Evolutionary conservation across 2,329 filamentous ascomycete species (phyloP).

Genomic region (Pezicula carpinea): DNA sequence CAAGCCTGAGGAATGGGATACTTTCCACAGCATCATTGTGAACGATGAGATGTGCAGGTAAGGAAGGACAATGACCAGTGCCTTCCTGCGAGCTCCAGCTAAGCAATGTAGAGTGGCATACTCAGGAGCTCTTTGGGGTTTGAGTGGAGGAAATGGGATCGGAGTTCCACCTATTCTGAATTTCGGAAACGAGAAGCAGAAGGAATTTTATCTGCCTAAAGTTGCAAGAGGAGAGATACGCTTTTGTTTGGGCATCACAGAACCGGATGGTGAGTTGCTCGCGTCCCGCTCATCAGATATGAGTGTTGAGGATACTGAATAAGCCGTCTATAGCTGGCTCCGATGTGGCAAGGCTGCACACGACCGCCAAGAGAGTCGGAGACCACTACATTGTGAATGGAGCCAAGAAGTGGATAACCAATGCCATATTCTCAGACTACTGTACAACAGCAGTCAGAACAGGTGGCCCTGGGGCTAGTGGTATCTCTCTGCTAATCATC

Average conservation of each 20-base stretch:
- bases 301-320: slow-evolving; percentile 28
- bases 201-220: slow-evolving; percentile 52
- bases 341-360: slow-evolving; percentile 59
- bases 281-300: slow-evolving; percentile 36
- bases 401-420: slow-evolving; percentile 66
- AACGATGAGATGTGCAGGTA: slow-evolving; percentile 44
- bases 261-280: slow-evolving; percentile 43
- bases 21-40: slow-evolving; percentile 50
- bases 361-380: slow-evolving; percentile 49
- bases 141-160: slow-evolving; percentile 57
- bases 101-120: slow-evolving; percentile 31
- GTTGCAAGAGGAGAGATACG: slow-evolving; percentile 54
- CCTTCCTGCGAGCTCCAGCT: too few species aligned
- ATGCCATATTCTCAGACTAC: slow-evolving; percentile 54
- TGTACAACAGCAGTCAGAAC: slow-evolving; percentile 59
- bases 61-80: too few species aligned
- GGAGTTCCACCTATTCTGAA: slow-evolving; percentile 60
- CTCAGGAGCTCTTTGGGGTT: slow-evolving; percentile 51
- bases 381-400: slow-evolving; percentile 59
- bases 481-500: slow-evolving; percentile 55
- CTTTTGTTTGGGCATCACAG: slow-evolving; percentile 62
- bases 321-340: slow-evolving; percentile 42
- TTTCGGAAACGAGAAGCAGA: slow-evolving; percentile 56
- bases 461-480: slow-evolving; percentile 45
- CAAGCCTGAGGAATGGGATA: slow-evolving; percentile 44